Conservation (phyloP, 1,139 yeast species). For the Candida frijolesensis region DNA sequence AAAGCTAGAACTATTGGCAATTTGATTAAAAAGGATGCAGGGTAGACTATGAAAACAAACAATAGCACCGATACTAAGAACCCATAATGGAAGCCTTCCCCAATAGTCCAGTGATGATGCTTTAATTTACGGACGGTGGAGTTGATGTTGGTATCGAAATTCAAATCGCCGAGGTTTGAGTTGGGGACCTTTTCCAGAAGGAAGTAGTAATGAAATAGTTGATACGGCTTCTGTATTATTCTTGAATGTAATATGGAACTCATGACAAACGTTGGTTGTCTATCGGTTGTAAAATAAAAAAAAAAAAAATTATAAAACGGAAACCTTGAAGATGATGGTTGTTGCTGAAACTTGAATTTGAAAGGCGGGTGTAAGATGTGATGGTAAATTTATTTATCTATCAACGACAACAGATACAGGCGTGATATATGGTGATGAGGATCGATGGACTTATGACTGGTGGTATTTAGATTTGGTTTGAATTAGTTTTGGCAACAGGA, state of each 20-base stretch:
- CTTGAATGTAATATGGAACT: constrained; percentile 32
- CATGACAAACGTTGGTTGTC: not conserved
- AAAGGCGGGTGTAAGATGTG: too few species aligned
- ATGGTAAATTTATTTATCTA: too few species aligned
- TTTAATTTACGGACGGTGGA: constrained; percentile 50
- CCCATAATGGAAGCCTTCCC: constrained; percentile 55
- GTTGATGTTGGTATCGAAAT: constrained; percentile 59
- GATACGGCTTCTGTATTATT: constrained; percentile 43
- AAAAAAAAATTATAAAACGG: not conserved
- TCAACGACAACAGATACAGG: too few species aligned
- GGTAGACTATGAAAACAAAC: constrained; percentile 54
- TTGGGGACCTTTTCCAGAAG: constrained; percentile 63
- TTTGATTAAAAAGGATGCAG: constrained; percentile 52
- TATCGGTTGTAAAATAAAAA: not conserved
- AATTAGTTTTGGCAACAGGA: too few species aligned
- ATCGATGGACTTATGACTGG: too few species aligned
- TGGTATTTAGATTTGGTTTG: too few species aligned
- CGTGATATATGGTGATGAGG: too few species aligned
- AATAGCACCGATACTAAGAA: constrained; percentile 50
- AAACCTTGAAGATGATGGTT: not conserved
- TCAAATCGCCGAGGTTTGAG: constrained; percentile 55
- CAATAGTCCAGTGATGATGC: constrained; percentile 48
- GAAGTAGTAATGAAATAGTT: constrained; percentile 52
- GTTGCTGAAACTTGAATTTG: too few species aligned
- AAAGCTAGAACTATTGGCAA: constrained; percentile 41